These are phyloP conservation scores for Exophiala spinifera DNA, from an alignment of 2,329 filamentous ascomycete genomes.

Conservation along the genomic window DNA sequence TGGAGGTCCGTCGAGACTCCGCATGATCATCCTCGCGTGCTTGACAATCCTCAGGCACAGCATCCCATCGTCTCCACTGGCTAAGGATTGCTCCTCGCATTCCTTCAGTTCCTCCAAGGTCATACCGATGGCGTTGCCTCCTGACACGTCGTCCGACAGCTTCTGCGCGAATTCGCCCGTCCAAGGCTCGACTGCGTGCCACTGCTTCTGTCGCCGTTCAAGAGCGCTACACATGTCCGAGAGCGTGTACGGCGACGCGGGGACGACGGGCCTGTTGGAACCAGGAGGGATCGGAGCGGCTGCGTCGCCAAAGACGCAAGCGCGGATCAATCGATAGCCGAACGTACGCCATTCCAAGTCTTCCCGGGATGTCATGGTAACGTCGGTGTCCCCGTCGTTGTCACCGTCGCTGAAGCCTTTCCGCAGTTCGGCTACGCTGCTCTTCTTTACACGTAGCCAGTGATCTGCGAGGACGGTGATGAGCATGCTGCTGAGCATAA, in stretches of 20 bases:
- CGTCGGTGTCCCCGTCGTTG: slow-evolving; percentile 21
- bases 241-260: slow-evolving; percentile 26
- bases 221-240: slow-evolving; percentile 40
- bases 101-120: slow-evolving; percentile 15
- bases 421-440: slow-evolving; percentile 38
- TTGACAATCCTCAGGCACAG: slow-evolving; percentile 31
- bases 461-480: slow-evolving; percentile 44
- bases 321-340: slow-evolving; percentile 29
- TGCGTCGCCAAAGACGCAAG: slow-evolving; percentile 26
- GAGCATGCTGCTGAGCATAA: slow-evolving; percentile 46
- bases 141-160: slow-evolving; percentile 3
- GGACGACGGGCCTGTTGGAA: neutral
- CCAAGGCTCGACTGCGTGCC: slow-evolving; percentile 34
- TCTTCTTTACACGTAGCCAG: slow-evolving; percentile 42
- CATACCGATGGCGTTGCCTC: slow-evolving; percentile 20
- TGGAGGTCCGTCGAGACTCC: slow-evolving; percentile 20
- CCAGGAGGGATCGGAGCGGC: slow-evolving; percentile 18
- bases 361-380: slow-evolving; percentile 17
- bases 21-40: slow-evolving; percentile 28
- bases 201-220: slow-evolving; percentile 42
- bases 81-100: slow-evolving; percentile 12
- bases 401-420: slow-evolving; percentile 38
- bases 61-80: slow-evolving; percentile 18
- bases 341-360: slow-evolving; percentile 34
- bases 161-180: slow-evolving; percentile 17